Evolutionary conservation across 768 basidiomycete genomes (phyloP).

Genomic region (Lyophyllum shimeji): DNA sequence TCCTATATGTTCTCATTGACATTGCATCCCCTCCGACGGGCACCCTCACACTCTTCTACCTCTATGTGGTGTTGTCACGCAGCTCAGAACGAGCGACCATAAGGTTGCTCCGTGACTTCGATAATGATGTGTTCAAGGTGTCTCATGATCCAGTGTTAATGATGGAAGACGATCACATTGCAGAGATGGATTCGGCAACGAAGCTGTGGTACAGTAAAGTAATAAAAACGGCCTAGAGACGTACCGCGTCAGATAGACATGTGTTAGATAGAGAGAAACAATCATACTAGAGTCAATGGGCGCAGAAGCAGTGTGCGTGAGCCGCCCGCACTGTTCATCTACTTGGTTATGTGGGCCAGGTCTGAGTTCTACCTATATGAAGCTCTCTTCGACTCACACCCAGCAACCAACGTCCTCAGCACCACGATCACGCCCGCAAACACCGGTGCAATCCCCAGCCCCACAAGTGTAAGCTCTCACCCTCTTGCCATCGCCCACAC

Average conservation of each 20-base stretch:
- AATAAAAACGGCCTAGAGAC: background rate
- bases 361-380: too few species aligned
- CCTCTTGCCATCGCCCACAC: constrained; percentile 78
- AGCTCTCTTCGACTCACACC: constrained; percentile 72
- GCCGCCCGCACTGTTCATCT: too few species aligned
- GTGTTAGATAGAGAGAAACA: too few species aligned
- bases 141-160: background rate
- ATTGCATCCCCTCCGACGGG: constrained; percentile 28
- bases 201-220: background rate
- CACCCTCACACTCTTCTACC: constrained; percentile 26
- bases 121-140: constrained; percentile 22
- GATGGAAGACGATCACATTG: background rate
- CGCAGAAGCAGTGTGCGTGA: too few species aligned
- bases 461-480: constrained; percentile 93
- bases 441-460: constrained; percentile 82
- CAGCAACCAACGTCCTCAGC: constrained; percentile 68
- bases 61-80: constrained; percentile 34
- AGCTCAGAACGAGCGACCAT: constrained; percentile 26
- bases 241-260: background rate
- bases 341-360: too few species aligned
- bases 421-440: constrained; percentile 74
- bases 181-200: background rate
- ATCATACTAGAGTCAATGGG: too few species aligned
- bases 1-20: constrained; percentile 32
- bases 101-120: constrained; percentile 30